These are phyloP conservation scores for Globisporangium orthogonon DNA, from an alignment of 352 stramenopile species.

Conservation along the genomic window DNA sequence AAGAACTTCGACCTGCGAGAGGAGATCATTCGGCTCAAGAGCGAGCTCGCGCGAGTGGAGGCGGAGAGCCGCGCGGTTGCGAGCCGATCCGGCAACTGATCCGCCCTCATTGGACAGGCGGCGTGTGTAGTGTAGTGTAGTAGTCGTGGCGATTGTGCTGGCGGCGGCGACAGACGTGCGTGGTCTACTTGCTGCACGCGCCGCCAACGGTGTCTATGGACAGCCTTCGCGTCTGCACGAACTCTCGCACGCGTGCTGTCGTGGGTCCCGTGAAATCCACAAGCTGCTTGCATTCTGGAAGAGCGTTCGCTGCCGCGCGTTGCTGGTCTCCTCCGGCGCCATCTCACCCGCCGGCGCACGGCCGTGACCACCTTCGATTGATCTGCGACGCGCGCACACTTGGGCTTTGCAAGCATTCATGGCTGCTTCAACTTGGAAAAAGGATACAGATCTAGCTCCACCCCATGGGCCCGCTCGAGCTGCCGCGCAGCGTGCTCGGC, in stretches of 20 bases:
- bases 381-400: constrained; percentile 12
- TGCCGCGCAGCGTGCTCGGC: constrained; percentile 21
- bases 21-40: constrained; percentile 1
- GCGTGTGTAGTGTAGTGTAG: no score
- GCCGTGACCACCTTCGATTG: background rate
- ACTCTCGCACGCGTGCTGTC: no score
- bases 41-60: constrained; percentile 1
- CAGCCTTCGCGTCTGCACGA: no score
- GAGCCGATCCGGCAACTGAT: background rate
- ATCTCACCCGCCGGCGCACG: no score
- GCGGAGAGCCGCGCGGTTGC: constrained; percentile 1
- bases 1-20: background rate
- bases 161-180: no score
- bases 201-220: no score
- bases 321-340: no score
- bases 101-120: background rate
- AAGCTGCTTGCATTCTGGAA: no score
- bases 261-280: no score
- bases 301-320: no score
- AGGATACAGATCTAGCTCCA: background rate
- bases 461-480: constrained; percentile 4
- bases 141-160: no score
- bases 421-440: background rate
- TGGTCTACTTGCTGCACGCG: no score
- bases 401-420: constrained; percentile 1